Conservation (phyloP, 345 rosid species). For the Streptanthus diversifolius region DNA sequence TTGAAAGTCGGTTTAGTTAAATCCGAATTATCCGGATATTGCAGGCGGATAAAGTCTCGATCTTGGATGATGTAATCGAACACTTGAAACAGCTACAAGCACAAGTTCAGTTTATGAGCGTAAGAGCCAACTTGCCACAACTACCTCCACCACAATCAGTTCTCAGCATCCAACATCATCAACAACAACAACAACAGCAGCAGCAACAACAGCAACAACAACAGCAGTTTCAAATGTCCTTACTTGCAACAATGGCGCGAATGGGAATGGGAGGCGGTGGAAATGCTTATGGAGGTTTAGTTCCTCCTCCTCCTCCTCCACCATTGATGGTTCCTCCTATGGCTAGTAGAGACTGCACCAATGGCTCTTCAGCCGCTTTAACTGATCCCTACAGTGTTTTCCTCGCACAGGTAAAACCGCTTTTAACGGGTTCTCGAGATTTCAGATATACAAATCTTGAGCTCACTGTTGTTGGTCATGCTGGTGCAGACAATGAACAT, state of each 20-base stretch:
- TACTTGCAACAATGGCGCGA: constrained; percentile 42
- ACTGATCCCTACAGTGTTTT: constrained; percentile 51
- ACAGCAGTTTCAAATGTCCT: constrained; percentile 51
- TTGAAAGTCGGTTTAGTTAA: not conserved
- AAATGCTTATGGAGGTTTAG: constrained; percentile 38
- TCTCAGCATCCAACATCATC: constrained; percentile 31
- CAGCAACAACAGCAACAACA: constrained; percentile 27
- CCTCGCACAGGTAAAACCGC: constrained; percentile 43
- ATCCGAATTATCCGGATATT: not conserved
- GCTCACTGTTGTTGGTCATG: constrained; percentile 6
- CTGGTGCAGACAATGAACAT: constrained; percentile 31
- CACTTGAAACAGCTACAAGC: constrained; percentile 55
- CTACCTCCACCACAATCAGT: constrained; percentile 31
- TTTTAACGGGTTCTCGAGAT: not conserved
- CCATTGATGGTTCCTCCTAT: constrained; percentile 34
- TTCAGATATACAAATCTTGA: not conserved
- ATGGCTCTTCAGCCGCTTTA: constrained; percentile 13
- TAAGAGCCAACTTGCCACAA: constrained; percentile 36
- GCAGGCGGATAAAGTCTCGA: constrained; percentile 64
- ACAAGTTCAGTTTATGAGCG: constrained; percentile 47
- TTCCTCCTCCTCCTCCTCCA: constrained; percentile 32
- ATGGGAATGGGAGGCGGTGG: constrained; percentile 43
- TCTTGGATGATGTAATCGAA: constrained; percentile 57
- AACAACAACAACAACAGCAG: constrained; percentile 28
- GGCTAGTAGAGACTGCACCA: constrained; percentile 30